phyloP scores from a whole-genome alignment of 495 filamentous ascomycete species.

The Xylaria nigripes region DNA sequence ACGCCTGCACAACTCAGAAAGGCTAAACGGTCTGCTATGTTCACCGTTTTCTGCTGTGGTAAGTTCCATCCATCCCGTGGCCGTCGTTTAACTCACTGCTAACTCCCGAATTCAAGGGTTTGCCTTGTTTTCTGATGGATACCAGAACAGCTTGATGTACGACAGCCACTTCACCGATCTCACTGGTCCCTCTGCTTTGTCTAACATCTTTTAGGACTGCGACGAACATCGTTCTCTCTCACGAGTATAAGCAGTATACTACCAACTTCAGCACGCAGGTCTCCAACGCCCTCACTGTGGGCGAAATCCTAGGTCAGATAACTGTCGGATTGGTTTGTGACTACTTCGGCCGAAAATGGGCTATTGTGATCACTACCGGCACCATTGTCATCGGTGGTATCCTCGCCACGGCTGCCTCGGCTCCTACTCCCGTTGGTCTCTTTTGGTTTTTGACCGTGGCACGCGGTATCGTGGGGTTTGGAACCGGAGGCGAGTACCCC shows the following conservation, averaged over 20 bases:
- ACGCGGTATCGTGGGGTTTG: conserved; percentile 45
- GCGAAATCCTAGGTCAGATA: conserved; percentile 45
- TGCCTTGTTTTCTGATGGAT: conserved; percentile 47
- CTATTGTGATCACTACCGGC: conserved; percentile 41
- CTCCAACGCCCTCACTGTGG: conserved; percentile 45
- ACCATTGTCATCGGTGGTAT: conserved; percentile 49
- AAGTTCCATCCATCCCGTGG: background rate
- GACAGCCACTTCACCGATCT: background rate
- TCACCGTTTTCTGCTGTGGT: conserved; percentile 10
- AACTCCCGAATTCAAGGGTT: conserved; percentile 26
- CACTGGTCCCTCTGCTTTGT: background rate
- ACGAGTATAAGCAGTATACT: conserved; percentile 40
- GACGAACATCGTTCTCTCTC: conserved; percentile 43
- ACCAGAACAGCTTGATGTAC: conserved; percentile 44
- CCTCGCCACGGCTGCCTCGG: conserved; percentile 40
- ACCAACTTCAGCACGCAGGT: conserved; percentile 30
- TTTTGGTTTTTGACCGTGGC: conserved; percentile 51
- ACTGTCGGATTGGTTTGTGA: conserved; percentile 45
- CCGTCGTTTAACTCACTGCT: background rate
- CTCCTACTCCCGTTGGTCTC: conserved; percentile 40
- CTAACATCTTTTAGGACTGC: conserved; percentile 28
- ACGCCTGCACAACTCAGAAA: background rate
- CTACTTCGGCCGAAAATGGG: conserved; percentile 45
- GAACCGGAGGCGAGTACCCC: conserved; percentile 36
- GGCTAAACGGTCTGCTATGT: conserved; percentile 6